Conservation (phyloP, 2,329 filamentous ascomycete species). For the Chaetomiaceae sp. region DNA sequence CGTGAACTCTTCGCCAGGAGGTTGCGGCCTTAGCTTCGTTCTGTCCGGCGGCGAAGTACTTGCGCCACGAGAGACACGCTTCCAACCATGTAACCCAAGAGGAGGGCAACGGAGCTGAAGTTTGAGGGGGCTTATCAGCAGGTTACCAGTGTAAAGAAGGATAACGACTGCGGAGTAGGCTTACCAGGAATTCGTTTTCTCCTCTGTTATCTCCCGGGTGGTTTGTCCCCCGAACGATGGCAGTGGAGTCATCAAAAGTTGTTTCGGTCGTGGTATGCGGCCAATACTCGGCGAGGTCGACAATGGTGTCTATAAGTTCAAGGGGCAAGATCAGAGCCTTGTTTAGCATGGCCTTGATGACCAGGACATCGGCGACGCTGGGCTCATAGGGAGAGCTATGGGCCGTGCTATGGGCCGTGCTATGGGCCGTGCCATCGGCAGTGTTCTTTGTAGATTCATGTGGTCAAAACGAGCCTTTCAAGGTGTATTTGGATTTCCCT, state of each 20-base stretch:
- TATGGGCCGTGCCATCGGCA: not conserved
- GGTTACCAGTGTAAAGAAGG: not conserved
- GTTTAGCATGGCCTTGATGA: conserved; percentile 46
- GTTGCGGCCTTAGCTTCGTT: conserved; percentile 11
- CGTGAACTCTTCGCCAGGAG: conserved; percentile 29
- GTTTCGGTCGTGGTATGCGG: conserved; percentile 41
- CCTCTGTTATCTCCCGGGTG: not conserved
- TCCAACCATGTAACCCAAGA: conserved; percentile 36
- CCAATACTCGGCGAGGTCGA: conserved; percentile 62
- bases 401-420: not conserved
- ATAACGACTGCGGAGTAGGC: not conserved
- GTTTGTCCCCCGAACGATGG: conserved; percentile 20
- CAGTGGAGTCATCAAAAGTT: conserved; percentile 1
- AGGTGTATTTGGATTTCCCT: too few relatives aligned
- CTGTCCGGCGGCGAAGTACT: conserved; percentile 12
- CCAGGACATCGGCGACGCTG: conserved; percentile 44
- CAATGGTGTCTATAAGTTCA: conserved; percentile 52
- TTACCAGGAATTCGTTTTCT: conserved; percentile 42
- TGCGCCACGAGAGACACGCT: conserved; percentile 23
- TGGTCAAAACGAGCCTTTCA: too few relatives aligned
- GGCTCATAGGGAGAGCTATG: conserved; percentile 31
- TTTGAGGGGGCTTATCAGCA: not conserved
- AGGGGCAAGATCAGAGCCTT: conserved; percentile 44
- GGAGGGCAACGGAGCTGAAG: conserved; percentile 39
- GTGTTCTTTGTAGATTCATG: not conserved